Conservation (phyloP, 2,329 filamentous ascomycete species). For the Zymoseptoria crescenta region DNA sequence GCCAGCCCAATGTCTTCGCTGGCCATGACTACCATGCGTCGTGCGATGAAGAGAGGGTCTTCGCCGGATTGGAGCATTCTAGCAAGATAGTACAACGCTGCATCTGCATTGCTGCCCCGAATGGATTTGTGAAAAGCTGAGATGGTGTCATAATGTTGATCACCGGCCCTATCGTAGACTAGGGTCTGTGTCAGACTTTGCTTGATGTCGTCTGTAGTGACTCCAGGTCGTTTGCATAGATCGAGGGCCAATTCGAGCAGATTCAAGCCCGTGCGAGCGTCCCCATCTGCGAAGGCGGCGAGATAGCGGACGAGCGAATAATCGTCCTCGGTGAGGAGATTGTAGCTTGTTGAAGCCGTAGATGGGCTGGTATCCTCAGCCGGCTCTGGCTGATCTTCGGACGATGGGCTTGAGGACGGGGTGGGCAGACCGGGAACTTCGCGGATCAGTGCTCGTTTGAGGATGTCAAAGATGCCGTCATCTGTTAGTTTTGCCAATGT, state of each 20-base stretch:
- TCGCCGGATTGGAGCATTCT: slow-evolving; percentile 95
- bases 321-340: slow-evolving; percentile 61
- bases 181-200: slow-evolving; percentile 79
- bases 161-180: slow-evolving; percentile 88
- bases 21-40: slow-evolving; percentile 88
- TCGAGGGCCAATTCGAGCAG: slow-evolving; percentile 83
- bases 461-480: slow-evolving; percentile 63
- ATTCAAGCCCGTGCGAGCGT: slow-evolving; percentile 87
- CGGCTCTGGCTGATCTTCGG: slow-evolving; percentile 8
- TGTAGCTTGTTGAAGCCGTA: slow-evolving; percentile 21
- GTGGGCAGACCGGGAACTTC: slow-evolving; percentile 47
- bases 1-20: slow-evolving; percentile 90
- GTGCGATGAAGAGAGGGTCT: slow-evolving; percentile 84
- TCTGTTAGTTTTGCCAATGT: slow-evolving; percentile 68
- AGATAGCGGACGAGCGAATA: slow-evolving; percentile 63
- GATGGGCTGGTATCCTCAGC: not conserved
- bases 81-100: slow-evolving; percentile 85
- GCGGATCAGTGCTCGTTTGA: slow-evolving; percentile 61
- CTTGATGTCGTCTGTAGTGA: slow-evolving; percentile 69
- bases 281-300: slow-evolving; percentile 79
- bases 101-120: slow-evolving; percentile 77
- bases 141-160: slow-evolving; percentile 97
- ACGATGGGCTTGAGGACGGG: slow-evolving; percentile 25
- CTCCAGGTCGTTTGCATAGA: slow-evolving; percentile 55
- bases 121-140: slow-evolving; percentile 96